These are phyloP conservation scores for Ophiostoma australiae DNA, from an alignment of 2,329 filamentous ascomycete species.

Conservation along the genomic window DNA sequence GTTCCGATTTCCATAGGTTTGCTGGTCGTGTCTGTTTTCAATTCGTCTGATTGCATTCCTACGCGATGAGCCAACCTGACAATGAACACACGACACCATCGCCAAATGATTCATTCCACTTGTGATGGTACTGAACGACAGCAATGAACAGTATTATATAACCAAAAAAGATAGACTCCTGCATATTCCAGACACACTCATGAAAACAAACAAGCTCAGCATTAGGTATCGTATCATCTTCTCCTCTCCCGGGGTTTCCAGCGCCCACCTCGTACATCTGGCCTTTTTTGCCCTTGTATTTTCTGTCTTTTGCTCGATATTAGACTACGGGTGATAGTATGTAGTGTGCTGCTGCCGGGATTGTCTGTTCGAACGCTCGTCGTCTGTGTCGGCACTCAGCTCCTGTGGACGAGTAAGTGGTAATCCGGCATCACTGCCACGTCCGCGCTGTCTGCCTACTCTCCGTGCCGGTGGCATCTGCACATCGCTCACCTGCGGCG, in stretches of 20 bases:
- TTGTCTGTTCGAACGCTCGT: background rate
- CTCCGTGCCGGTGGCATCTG: slow-evolving; percentile 26
- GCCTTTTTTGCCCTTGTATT: background rate
- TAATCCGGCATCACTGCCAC: slow-evolving; percentile 16
- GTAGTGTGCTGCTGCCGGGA: slow-evolving; percentile 17
- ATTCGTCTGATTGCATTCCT: background rate
- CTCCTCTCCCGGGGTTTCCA: background rate
- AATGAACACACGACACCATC: background rate
- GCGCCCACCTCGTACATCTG: background rate
- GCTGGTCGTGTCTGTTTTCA: background rate
- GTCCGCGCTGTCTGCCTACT: slow-evolving; percentile 11
- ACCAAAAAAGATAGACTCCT: background rate
- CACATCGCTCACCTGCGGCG: slow-evolving; percentile 36
- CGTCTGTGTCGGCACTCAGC: slow-evolving; percentile 19
- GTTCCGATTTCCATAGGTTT: background rate
- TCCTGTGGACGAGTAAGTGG: slow-evolving; percentile 18
- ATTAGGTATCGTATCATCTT: background rate
- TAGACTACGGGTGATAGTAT: slow-evolving; percentile 24
- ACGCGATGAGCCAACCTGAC: background rate
- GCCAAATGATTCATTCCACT: background rate
- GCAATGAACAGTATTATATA: background rate
- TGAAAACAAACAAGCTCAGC: background rate
- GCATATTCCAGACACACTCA: background rate
- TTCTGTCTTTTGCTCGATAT: background rate
- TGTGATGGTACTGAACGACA: background rate